A percentile compares a stretch with the other conserved stretches of the same genome.
These are phyloP conservation scores for Viridothelium virens DNA, from an alignment of 495 filamentous ascomycete species.

Conservation along the genomic window DNA sequence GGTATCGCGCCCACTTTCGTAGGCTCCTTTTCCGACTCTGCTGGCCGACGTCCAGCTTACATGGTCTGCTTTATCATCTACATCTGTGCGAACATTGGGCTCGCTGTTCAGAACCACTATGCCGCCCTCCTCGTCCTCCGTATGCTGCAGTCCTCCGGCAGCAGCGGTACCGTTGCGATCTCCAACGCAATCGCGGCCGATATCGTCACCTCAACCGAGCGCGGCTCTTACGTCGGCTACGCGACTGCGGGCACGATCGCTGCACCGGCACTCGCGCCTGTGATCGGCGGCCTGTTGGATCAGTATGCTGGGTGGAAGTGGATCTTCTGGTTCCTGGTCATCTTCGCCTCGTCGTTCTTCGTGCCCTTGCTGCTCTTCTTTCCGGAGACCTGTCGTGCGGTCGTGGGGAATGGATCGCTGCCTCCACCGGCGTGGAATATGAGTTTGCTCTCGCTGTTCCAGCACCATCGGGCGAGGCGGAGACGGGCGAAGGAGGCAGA, in stretches of 20 bases:
- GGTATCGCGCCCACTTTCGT: constrained; percentile 44
- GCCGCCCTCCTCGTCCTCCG: constrained; percentile 44
- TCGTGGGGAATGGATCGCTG: constrained; percentile 45
- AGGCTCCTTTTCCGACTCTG: constrained; percentile 41
- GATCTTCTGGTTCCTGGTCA: constrained; percentile 24
- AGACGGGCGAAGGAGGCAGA: constrained; percentile 15
- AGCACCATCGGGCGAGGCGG: background rate
- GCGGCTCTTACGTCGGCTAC: constrained; percentile 43
- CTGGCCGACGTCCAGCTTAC: constrained; percentile 43
- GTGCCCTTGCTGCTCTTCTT: constrained; percentile 50
- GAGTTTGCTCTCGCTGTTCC: constrained; percentile 26
- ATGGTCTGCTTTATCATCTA: constrained; percentile 41
- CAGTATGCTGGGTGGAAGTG: constrained; percentile 21
- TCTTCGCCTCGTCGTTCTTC: constrained; percentile 17
- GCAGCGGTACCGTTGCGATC: constrained; percentile 40
- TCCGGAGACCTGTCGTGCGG: constrained; percentile 67
- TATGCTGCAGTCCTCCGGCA: constrained; percentile 43
- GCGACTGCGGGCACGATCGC: constrained; percentile 25
- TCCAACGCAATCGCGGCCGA: constrained; percentile 40
- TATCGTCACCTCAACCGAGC: constrained; percentile 38
- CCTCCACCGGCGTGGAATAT: constrained; percentile 37
- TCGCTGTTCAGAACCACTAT: constrained; percentile 41
- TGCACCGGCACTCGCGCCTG: constrained; percentile 28
- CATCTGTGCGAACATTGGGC: constrained; percentile 42
- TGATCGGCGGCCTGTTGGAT: constrained; percentile 28